These are phyloP conservation scores for Cladosporium sphaerospermum DNA, from an alignment of 2,329 filamentous ascomycete genomes.

Conservation along the genomic window DNA sequence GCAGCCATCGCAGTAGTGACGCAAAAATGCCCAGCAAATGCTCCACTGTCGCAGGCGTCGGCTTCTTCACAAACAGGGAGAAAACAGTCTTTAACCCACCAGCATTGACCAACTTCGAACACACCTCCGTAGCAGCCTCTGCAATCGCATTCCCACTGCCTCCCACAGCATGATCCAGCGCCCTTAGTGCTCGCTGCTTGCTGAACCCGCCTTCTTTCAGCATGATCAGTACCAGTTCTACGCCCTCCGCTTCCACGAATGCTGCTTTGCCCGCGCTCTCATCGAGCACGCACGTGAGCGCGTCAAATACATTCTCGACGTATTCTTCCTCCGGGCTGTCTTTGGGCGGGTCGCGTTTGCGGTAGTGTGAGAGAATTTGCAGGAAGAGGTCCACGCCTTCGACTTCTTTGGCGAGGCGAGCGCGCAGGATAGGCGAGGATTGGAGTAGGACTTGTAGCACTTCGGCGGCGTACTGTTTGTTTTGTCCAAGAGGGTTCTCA, in stretches of 20 bases:
- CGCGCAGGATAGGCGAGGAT: constrained; percentile 60
- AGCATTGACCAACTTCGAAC: constrained; percentile 70
- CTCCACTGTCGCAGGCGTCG: constrained; percentile 61
- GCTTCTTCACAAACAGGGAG: constrained; percentile 79
- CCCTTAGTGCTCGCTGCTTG: constrained; percentile 65
- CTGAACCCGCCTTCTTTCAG: constrained; percentile 80
- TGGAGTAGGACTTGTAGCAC: constrained; percentile 85
- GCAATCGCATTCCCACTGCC: constrained; percentile 36
- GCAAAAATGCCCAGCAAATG: constrained; percentile 82
- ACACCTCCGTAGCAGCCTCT: constrained; percentile 53
- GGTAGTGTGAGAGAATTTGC: constrained; percentile 76
- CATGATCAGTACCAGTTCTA: constrained; percentile 89
- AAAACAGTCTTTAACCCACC: constrained; percentile 82
- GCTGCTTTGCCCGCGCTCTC: constrained; percentile 68
- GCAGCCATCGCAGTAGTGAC: constrained; percentile 71
- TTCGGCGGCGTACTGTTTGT: constrained; percentile 92
- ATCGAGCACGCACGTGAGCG: constrained; percentile 72
- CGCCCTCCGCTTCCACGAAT: constrained; percentile 83
- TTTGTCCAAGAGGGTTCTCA: constrained; percentile 69
- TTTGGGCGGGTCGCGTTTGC: constrained; percentile 76
- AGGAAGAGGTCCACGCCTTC: constrained; percentile 75
- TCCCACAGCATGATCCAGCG: constrained; percentile 75
- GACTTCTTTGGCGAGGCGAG: constrained; percentile 46
- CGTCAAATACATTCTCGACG: constrained; percentile 88
- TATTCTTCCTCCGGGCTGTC: constrained; percentile 90